Percentiles rank a stretch among this genome's conserved stretches.
phyloP scores from a whole-genome alignment of 805 yeast genomes.

The Barnettozyma californica region DNA sequence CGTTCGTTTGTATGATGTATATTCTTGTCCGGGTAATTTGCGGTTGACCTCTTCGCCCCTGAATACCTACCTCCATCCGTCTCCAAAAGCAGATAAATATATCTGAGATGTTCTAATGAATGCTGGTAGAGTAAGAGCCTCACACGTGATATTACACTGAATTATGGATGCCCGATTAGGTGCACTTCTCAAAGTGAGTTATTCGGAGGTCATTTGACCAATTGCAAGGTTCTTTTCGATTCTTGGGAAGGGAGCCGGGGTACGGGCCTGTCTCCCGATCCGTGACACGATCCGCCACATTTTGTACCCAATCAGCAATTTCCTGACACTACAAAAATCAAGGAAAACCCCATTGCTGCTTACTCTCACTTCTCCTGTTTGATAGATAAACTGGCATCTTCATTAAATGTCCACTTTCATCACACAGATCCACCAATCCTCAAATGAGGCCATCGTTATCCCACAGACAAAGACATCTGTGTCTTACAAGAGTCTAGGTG shows the following conservation, averaged over 20 bases:
- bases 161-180: too few species aligned
- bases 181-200: too few species aligned
- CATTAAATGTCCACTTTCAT: conserved; percentile 6
- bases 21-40: too few species aligned
- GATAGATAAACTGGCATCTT: background rate
- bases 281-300: background rate
- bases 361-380: background rate
- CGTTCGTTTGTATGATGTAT: too few species aligned
- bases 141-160: too few species aligned
- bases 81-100: too few species aligned
- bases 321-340: background rate
- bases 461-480: conserved; percentile 20
- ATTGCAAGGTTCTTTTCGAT: too few species aligned
- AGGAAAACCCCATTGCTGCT: background rate
- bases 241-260: background rate
- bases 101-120: too few species aligned
- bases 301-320: background rate
- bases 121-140: too few species aligned
- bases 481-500: conserved; percentile 39
- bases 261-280: background rate
- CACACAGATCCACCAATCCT: conserved; percentile 4
- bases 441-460: conserved; percentile 7
- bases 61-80: too few species aligned
- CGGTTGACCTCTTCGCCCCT: too few species aligned
- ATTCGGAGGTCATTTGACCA: too few species aligned